Percentiles rank a stretch among this genome's conserved stretches.
Evolutionary conservation across 1,284 basidiomycete genomes (phyloP).

Genomic region (Gomphus bonarii): DNA sequence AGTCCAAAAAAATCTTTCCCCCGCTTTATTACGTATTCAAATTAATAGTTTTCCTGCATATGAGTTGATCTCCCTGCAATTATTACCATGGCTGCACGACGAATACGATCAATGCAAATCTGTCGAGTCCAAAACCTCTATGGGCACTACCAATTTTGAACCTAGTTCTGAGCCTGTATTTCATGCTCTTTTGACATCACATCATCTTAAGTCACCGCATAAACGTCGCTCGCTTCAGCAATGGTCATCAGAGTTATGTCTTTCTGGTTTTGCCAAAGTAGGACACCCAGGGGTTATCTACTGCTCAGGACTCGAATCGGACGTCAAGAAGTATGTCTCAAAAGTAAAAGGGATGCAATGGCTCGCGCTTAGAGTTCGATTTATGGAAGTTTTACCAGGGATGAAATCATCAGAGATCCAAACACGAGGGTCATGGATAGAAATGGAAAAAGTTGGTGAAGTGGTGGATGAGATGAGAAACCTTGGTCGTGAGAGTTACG

Average conservation of each 20-base stretch:
- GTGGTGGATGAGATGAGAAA: slow-evolving; percentile 56
- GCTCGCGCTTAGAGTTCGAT: slow-evolving; percentile 58
- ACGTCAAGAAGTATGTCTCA: slow-evolving; percentile 52
- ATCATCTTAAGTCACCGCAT: slow-evolving; percentile 59
- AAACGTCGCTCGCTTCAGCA: slow-evolving; percentile 55
- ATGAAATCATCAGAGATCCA: not conserved
- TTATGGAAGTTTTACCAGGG: slow-evolving; percentile 34
- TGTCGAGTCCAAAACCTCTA: not conserved
- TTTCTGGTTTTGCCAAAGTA: slow-evolving; percentile 61
- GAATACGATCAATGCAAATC: slow-evolving; percentile 11
- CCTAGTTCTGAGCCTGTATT: slow-evolving; percentile 19
- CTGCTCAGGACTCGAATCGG: slow-evolving; percentile 40
- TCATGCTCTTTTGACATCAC: slow-evolving; percentile 62
- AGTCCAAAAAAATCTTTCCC: slow-evolving; percentile 18
- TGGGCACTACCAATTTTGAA: not conserved
- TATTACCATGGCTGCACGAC: slow-evolving; percentile 47
- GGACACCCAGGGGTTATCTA: slow-evolving; percentile 70
- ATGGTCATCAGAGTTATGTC: slow-evolving; percentile 45
- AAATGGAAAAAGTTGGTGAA: slow-evolving; percentile 61
- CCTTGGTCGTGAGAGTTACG: slow-evolving; percentile 42
- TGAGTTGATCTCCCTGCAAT: slow-evolving; percentile 44
- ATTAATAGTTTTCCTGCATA: slow-evolving; percentile 48
- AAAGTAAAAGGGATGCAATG: slow-evolving; percentile 71
- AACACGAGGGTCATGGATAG: slow-evolving; percentile 30
- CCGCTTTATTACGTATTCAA: not conserved